Evolutionary conservation across 345 rosid species (phyloP).

Genomic region (Eucalyptus tenuipes): DNA sequence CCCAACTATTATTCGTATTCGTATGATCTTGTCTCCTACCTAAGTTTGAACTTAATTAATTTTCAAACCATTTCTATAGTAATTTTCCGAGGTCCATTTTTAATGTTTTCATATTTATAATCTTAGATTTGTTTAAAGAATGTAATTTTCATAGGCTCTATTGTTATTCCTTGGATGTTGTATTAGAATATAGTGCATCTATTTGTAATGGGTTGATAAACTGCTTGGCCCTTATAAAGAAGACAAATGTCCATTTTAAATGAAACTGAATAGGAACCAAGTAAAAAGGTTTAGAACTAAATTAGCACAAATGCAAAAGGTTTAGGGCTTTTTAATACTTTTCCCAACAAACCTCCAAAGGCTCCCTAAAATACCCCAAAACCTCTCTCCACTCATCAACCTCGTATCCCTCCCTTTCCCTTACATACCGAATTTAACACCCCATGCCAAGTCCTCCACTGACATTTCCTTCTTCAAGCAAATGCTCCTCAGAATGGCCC

Average conservation of each 20-base stretch:
- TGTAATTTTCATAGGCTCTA: not conserved
- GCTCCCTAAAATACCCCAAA: not conserved
- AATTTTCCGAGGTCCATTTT: too few relatives aligned
- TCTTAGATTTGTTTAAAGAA: too few relatives aligned
- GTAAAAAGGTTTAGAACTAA: too few relatives aligned
- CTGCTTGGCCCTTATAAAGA: not conserved
- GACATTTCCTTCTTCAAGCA: not conserved
- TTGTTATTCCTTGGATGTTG: too few relatives aligned
- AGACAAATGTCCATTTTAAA: not conserved
- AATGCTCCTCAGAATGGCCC: not conserved
- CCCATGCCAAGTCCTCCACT: not conserved
- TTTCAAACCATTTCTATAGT: too few relatives aligned
- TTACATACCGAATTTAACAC: not conserved
- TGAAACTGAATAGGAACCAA: not conserved
- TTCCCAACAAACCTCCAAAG: not conserved
- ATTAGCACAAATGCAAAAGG: too few relatives aligned
- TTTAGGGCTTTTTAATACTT: too few relatives aligned
- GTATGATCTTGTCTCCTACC: too few relatives aligned
- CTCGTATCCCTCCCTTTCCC: not conserved
- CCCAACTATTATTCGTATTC: not conserved
- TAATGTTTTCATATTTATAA: not conserved
- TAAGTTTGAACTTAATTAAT: too few relatives aligned
- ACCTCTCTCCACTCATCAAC: not conserved
- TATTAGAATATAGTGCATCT: too few relatives aligned
- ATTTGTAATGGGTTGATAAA: too few relatives aligned